Evolutionary conservation across 2,329 filamentous ascomycete species (phyloP), one percentile per base, ranked within the genome.

Genomic region (Cercospora sp.): DNA sequence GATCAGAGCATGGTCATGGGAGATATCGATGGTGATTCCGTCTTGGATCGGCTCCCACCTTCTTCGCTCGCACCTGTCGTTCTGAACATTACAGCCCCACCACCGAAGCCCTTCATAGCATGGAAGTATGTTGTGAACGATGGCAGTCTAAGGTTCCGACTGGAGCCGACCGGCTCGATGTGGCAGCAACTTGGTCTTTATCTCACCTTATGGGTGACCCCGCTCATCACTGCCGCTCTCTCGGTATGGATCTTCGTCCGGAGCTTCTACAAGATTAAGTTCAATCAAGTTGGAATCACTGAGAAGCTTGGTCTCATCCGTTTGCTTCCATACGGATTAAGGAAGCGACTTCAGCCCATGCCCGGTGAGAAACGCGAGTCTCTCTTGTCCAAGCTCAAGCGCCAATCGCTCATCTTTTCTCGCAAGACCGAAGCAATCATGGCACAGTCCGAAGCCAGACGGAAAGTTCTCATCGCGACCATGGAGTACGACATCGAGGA

Each of bases 401-500:
- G 48, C 5, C 64, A 58, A n/a, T 64, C 65, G 4, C 64, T 65
- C 13, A 59, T 63, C 28, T 65, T 59, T 26, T 63, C 64, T 5
- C 61, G 64, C 31, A 67, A 60, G 45, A 59, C 42, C 5, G 64
- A 64, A 26, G 62, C 58, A 4, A 59, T 69, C 23, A 51, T 63
- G 53, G 30, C 57, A 18, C 57, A 67, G 53, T n/a, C 57, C 3
- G 64, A 65, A 5, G 12, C 61, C 51, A 68, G 72, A 12, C 80
- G 85, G 18, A 89, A 84, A 36, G 85, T 89, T 2, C 82, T 90
- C 30, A 88, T 90, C 63, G 88, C 87, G 9, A 90, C 88, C 8
- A 89, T 90, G 86, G 88, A 90, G 76, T 90, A 90, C 77, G 87
- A 90, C 68, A 90, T 90, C 66, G 87, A 89, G 67, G 88, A 90